Evolutionary conservation across 2,329 filamentous ascomycete genomes (phyloP).

Genomic region (Fusarium anguioides): DNA sequence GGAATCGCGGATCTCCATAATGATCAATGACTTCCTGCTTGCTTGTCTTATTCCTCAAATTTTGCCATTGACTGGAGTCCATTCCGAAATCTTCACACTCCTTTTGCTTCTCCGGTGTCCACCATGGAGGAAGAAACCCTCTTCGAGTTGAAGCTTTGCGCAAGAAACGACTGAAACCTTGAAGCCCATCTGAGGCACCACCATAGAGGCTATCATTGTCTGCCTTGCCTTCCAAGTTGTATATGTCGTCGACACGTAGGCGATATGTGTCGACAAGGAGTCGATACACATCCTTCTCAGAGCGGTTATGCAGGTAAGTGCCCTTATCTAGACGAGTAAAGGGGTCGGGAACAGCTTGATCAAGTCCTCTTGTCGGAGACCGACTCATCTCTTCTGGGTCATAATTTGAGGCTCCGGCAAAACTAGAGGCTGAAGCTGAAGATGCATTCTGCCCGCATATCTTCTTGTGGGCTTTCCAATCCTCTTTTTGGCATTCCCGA

Average conservation of each 20-base stretch:
- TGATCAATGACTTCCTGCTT: constrained; percentile 54
- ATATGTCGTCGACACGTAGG: constrained; percentile 56
- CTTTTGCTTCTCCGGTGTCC: constrained; percentile 52
- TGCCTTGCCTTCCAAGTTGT: constrained; percentile 42
- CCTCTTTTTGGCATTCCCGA: constrained; percentile 60
- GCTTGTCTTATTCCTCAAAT: constrained; percentile 30
- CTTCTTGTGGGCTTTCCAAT: constrained; percentile 63
- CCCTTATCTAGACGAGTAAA: constrained; percentile 54
- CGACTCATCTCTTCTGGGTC: background rate
- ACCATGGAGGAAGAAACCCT: constrained; percentile 58
- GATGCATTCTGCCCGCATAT: constrained; percentile 50
- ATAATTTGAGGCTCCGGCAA: background rate
- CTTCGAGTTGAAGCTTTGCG: constrained; percentile 25
- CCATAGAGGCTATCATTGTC: constrained; percentile 48
- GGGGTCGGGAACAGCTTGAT: constrained; percentile 47
- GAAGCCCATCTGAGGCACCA: constrained; percentile 33
- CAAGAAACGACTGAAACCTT: constrained; percentile 55
- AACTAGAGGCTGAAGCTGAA: background rate
- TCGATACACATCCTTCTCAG: constrained; percentile 57
- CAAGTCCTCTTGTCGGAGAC: constrained; percentile 46
- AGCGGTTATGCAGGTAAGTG: constrained; percentile 58
- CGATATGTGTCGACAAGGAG: constrained; percentile 62
- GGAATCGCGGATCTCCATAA: constrained; percentile 57
- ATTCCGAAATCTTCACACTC: constrained; percentile 54
- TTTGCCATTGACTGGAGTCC: constrained; percentile 43